A percentile compares a stretch with the other conserved stretches of the same genome.
Evolutionary conservation across 2,329 filamentous ascomycete genomes (phyloP).

Genomic region (Cladosporium sp.): DNA sequence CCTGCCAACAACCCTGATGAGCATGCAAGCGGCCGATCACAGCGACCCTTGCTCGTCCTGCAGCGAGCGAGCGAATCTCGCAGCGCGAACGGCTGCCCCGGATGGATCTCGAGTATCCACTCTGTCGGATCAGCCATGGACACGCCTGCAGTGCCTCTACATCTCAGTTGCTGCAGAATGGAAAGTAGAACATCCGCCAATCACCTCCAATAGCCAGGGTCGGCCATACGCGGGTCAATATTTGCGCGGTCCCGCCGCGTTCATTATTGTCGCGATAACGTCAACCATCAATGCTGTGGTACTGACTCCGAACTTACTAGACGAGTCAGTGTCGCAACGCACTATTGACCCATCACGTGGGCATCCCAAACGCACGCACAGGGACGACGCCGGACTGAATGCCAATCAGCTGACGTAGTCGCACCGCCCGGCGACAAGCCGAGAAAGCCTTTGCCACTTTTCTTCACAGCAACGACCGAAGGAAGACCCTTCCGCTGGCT

Average conservation of each 20-base stretch:
- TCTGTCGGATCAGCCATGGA: neutral
- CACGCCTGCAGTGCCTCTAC: neutral
- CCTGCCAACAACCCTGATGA: neutral
- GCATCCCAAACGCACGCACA: neutral
- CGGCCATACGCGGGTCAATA: neutral
- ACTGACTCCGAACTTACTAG: neutral
- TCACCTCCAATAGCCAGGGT: neutral
- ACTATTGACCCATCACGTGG: neutral
- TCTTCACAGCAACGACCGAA: neutral
- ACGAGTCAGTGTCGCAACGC: constrained; percentile 3
- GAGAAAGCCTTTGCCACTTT: neutral
- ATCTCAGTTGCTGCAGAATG: neutral
- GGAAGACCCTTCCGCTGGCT: neutral
- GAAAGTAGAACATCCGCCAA: neutral
- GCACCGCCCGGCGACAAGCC: neutral
- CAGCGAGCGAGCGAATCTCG: neutral
- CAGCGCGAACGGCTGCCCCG: neutral
- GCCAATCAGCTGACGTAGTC: constrained; percentile 3
- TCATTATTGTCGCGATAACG: neutral
- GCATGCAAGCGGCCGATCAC: neutral
- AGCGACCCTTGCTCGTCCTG: neutral
- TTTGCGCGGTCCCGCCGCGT: neutral
- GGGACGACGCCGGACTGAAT: neutral
- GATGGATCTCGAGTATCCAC: neutral
- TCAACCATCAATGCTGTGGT: neutral